Conservation (phyloP, 1,139 yeast species). For the Yamadazyma atmosphaerica region DNA sequence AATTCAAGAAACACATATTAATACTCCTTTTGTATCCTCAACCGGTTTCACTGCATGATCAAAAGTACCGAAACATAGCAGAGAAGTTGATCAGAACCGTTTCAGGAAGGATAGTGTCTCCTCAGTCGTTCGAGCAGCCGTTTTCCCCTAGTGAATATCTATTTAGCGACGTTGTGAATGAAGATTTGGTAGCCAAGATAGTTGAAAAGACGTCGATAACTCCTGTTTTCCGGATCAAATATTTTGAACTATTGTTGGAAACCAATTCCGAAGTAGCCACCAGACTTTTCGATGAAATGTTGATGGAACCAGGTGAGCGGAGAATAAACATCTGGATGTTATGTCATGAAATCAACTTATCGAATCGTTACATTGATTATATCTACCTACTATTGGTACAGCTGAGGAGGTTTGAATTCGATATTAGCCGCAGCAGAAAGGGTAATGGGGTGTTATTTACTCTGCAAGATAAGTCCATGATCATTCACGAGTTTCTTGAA, state of each 20-base stretch:
- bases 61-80: background rate
- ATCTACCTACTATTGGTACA: conserved; percentile 54
- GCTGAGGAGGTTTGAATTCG: conserved; percentile 4
- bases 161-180: conserved; percentile 26
- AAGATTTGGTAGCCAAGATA: conserved; percentile 4
- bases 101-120: background rate
- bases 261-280: conserved; percentile 47
- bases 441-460: conserved; percentile 51
- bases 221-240: conserved; percentile 44
- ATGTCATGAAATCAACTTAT: conserved; percentile 58
- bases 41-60: background rate
- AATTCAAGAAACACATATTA: background rate
- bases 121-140: background rate
- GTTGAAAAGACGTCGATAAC: conserved; percentile 25
- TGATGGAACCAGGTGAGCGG: conserved; percentile 64
- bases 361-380: conserved; percentile 53
- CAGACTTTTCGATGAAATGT: conserved; percentile 62
- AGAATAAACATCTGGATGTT: conserved; percentile 66
- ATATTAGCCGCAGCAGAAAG: conserved; percentile 45
- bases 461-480: conserved; percentile 60
- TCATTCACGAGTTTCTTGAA: conserved; percentile 67
- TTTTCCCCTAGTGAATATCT: conserved; percentile 6
- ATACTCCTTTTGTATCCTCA: conserved; percentile 1
- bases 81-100: background rate
- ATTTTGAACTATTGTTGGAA: conserved; percentile 38